phyloP scores from a whole-genome alignment of 2,329 filamentous ascomycete species.

The Colletotrichum sojae region DNA sequence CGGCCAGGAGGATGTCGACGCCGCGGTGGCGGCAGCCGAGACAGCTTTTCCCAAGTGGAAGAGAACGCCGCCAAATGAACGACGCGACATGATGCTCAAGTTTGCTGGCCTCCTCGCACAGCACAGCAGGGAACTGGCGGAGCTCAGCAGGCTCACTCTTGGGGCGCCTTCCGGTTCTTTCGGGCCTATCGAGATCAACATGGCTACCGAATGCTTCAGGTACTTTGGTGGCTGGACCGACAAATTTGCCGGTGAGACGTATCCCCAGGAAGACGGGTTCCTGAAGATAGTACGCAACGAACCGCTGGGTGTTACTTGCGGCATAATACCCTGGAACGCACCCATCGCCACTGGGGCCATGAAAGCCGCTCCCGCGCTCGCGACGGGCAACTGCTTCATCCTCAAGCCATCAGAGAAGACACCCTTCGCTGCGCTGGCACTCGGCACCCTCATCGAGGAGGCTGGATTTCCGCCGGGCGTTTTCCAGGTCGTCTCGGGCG shows the following conservation, averaged over 20 bases:
- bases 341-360: slow-evolving; percentile 53
- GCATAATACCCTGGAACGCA: slow-evolving; percentile 58
- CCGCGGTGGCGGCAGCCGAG: slow-evolving; percentile 63
- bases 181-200: slow-evolving; percentile 58
- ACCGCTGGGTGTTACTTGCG: slow-evolving; percentile 46
- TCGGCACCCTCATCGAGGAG: slow-evolving; percentile 54
- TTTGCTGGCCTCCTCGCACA: slow-evolving; percentile 60
- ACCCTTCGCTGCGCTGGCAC: slow-evolving; percentile 52
- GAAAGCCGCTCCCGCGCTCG: slow-evolving; percentile 60
- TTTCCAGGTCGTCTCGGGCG: slow-evolving; percentile 57
- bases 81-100: slow-evolving; percentile 57
- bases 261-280: slow-evolving; percentile 59
- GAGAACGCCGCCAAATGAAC: slow-evolving; percentile 51
- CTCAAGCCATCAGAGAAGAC: slow-evolving; percentile 61
- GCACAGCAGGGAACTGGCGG: slow-evolving; percentile 51
- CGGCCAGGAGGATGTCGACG: slow-evolving; percentile 62
- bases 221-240: slow-evolving; percentile 46
- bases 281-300: slow-evolving; percentile 54
- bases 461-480: slow-evolving; percentile 62
- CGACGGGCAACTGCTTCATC: slow-evolving; percentile 60
- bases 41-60: slow-evolving; percentile 62
- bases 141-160: slow-evolving; percentile 61
- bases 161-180: slow-evolving; percentile 61
- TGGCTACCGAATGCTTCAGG: slow-evolving; percentile 54
- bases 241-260: slow-evolving; percentile 46